phyloP scores from a whole-genome alignment of 2,329 filamentous ascomycete genomes.

The Didymella arachidicola region DNA sequence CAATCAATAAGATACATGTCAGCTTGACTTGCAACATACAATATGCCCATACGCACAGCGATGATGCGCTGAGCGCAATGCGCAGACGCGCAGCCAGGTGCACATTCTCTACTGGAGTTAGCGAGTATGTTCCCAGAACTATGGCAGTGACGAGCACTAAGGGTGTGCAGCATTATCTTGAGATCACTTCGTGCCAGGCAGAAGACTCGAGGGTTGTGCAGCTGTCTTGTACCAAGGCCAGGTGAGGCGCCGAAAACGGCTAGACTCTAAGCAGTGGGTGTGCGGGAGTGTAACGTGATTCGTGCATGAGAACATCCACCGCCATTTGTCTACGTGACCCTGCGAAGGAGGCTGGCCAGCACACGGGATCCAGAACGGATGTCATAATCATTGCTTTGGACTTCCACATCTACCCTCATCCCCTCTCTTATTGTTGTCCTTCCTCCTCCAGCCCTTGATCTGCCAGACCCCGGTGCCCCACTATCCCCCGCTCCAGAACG shows the following conservation, averaged over 20 bases:
- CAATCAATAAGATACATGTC: conserved; percentile 3
- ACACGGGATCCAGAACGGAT: conserved; percentile 36
- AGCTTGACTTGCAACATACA: conserved; percentile 10
- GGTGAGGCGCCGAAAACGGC: conserved; percentile 20
- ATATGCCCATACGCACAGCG: conserved; percentile 4
- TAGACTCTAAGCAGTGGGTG: conserved; percentile 36
- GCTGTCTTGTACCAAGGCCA: conserved; percentile 20
- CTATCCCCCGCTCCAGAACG: conserved; percentile 28
- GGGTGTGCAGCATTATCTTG: conserved; percentile 6
- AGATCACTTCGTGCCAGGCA: conserved; percentile 13
- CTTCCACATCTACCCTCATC: conserved; percentile 15
- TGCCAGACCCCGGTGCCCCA: conserved; percentile 18
- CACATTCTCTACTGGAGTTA: background rate
- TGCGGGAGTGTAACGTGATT: conserved; percentile 36
- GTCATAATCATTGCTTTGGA: conserved; percentile 25
- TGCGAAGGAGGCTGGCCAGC: conserved; percentile 32
- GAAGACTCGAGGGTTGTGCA: conserved; percentile 14
- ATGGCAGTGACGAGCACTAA: conserved; percentile 2
- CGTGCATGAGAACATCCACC: conserved; percentile 33
- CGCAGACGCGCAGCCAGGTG: background rate
- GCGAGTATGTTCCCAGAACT: background rate
- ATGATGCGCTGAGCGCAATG: conserved; percentile 24
- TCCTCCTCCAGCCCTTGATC: conserved; percentile 13
- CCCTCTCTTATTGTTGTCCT: conserved; percentile 17
- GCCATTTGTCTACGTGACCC: conserved; percentile 40